phyloP scores from a whole-genome alignment of 2,329 filamentous ascomycete genomes.

The Venturia effusa region DNA sequence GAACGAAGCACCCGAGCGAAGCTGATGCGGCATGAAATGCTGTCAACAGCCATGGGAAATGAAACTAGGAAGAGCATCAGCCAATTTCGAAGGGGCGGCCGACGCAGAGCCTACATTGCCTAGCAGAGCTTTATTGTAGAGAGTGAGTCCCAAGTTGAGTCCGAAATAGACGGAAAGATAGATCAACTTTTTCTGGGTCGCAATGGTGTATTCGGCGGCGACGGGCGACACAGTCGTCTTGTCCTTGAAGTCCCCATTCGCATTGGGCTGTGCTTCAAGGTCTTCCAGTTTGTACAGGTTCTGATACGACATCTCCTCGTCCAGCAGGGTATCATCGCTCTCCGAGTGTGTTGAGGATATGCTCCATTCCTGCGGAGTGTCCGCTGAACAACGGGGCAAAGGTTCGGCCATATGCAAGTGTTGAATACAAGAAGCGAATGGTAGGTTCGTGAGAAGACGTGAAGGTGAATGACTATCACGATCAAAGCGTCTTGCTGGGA shows the following conservation, averaged over 20 bases:
- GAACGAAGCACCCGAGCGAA: constrained; percentile 43
- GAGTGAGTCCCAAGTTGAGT: constrained; percentile 39
- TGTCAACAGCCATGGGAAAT: constrained; percentile 51
- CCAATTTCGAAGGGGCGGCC: not conserved
- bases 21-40: constrained; percentile 48
- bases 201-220: constrained; percentile 32
- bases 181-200: constrained; percentile 37
- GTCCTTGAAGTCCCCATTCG: not conserved
- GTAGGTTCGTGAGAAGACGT: not conserved
- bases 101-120: constrained; percentile 29
- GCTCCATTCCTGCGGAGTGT: not conserved
- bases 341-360: not conserved
- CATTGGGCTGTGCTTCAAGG: constrained; percentile 11
- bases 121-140: constrained; percentile 50
- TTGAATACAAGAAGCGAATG: not conserved
- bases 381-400: not conserved
- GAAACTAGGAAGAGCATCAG: constrained; percentile 32
- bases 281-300: constrained; percentile 3
- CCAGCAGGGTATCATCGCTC: not conserved
- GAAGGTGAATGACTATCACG: not conserved
- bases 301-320: constrained; percentile 1
- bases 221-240: not conserved
- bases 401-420: not conserved
- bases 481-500: not conserved
- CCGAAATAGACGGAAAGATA: constrained; percentile 44